phyloP scores from a whole-genome alignment of 2,329 filamentous ascomycete genomes.

The Endoconidiophora polonica region DNA sequence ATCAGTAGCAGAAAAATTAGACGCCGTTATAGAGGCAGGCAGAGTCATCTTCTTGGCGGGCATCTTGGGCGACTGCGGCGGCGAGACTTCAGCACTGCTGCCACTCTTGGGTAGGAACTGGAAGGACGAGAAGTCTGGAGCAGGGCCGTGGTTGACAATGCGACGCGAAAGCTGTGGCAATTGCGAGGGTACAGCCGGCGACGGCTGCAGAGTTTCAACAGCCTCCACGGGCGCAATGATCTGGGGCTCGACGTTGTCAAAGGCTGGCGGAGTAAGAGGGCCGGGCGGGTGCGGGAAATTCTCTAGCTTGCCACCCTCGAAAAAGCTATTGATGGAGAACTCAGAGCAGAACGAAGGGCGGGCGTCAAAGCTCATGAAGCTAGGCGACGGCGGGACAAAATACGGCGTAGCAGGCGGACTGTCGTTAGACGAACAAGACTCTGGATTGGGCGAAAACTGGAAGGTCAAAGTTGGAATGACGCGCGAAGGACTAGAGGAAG shows the following conservation, averaged over 20 bases:
- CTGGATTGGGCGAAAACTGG: slow-evolving; percentile 6
- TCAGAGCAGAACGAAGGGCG: slow-evolving; percentile 12
- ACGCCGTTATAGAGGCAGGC: no score
- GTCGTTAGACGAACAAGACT: slow-evolving; percentile 1
- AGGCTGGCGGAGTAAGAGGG: slow-evolving; percentile 2
- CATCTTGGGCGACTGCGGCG: slow-evolving; percentile 9
- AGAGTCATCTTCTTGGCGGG: slow-evolving; percentile 1
- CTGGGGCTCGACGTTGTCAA: neutral
- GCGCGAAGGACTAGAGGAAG: slow-evolving; percentile 3
- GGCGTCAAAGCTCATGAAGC: slow-evolving; percentile 6
- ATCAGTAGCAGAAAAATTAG: no score
- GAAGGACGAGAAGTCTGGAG: slow-evolving; percentile 11
- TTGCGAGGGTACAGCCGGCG: neutral
- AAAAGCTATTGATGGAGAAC: slow-evolving; percentile 12
- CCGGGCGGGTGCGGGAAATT: slow-evolving; percentile 11
- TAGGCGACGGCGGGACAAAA: slow-evolving; percentile 1
- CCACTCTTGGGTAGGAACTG: slow-evolving; percentile 5
- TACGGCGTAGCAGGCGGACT: slow-evolving; percentile 2
- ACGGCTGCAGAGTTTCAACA: neutral
- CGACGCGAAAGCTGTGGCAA: neutral
- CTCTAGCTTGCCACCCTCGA: slow-evolving; percentile 12
- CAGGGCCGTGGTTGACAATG: slow-evolving; percentile 7
- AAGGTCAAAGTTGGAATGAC: slow-evolving; percentile 9
- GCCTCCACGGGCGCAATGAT: slow-evolving; percentile 1
- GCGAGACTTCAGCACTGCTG: neutral